Evolutionary conservation across 2,329 filamentous ascomycete genomes (phyloP).

Genomic region (Berkeleyomyces basicola): DNA sequence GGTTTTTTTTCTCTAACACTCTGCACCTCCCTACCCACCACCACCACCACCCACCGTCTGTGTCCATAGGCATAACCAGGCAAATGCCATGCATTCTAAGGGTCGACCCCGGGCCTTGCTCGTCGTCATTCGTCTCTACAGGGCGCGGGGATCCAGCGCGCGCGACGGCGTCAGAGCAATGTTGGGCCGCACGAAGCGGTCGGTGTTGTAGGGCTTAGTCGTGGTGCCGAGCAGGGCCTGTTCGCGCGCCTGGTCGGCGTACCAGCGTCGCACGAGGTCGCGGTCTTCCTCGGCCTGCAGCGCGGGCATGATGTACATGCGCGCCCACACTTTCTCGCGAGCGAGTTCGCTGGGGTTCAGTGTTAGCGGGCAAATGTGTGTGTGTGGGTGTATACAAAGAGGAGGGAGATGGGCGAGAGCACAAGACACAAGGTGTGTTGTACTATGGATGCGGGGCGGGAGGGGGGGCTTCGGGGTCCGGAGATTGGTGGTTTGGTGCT

Average conservation of each 20-base stretch:
- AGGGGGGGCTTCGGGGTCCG: not conserved
- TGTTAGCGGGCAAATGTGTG: slow-evolving; percentile 8
- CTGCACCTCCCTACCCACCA: not conserved
- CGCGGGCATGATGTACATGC: slow-evolving; percentile 84
- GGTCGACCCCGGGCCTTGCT: not conserved
- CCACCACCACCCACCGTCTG: not conserved
- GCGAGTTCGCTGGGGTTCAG: slow-evolving; percentile 57
- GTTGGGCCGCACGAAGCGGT: slow-evolving; percentile 44
- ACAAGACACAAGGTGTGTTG: not conserved
- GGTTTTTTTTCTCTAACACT: too few species aligned
- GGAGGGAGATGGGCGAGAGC: not conserved
- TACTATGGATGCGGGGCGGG: not conserved
- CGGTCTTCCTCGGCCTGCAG: slow-evolving; percentile 95
- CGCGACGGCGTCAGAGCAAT: slow-evolving; percentile 9
- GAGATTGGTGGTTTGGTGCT: not conserved
- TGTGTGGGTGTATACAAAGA: not conserved
- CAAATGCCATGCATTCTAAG: too few species aligned
- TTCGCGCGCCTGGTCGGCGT: slow-evolving; percentile 77
- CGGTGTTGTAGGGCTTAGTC: slow-evolving; percentile 71
- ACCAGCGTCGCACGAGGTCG: slow-evolving; percentile 74
- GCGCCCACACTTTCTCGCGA: slow-evolving; percentile 95
- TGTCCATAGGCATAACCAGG: not conserved
- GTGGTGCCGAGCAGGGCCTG: slow-evolving; percentile 76
- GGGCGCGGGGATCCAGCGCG: not conserved
- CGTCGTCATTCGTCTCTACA: not conserved